These are phyloP conservation scores for Kuraishia capsulata DNA, from an alignment of 805 yeast genomes.

Conservation along the genomic window DNA sequence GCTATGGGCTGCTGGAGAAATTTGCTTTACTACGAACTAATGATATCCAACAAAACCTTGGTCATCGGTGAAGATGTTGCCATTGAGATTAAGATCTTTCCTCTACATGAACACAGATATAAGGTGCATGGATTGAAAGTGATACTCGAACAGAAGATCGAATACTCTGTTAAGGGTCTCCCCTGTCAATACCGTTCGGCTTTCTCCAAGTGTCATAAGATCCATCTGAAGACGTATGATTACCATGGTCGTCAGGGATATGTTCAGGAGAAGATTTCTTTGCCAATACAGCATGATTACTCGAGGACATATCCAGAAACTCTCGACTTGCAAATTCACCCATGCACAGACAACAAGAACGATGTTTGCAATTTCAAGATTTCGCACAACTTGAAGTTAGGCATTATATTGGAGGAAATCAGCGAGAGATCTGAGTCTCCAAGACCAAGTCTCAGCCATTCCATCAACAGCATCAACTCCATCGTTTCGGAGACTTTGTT, in stretches of 20 bases:
- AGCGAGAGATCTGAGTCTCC: slow-evolving; percentile 3
- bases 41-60: slow-evolving; percentile 10
- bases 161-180: slow-evolving; percentile 4
- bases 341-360: slow-evolving; percentile 9
- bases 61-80: slow-evolving; percentile 10
- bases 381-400: slow-evolving; percentile 11
- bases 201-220: background rate
- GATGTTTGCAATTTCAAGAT: slow-evolving; percentile 11
- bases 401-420: slow-evolving; percentile 4
- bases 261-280: slow-evolving; percentile 11
- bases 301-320: background rate
- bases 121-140: slow-evolving; percentile 13
- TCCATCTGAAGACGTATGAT: background rate
- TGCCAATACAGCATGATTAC: background rate
- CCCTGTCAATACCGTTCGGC: background rate
- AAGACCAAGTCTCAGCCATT: background rate
- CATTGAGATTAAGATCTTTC: slow-evolving; percentile 13
- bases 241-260: background rate
- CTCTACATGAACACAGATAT: slow-evolving; percentile 11
- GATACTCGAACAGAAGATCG: slow-evolving; percentile 14
- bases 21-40: slow-evolving; percentile 14
- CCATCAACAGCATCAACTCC: background rate
- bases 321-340: slow-evolving; percentile 8
- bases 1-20: slow-evolving; percentile 24
- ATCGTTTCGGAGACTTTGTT: background rate